Evolutionary conservation across 2,329 filamentous ascomycete genomes (phyloP), one percentile per base, ranked within the genome.

Genomic region (Trichoderma harzianum): DNA sequence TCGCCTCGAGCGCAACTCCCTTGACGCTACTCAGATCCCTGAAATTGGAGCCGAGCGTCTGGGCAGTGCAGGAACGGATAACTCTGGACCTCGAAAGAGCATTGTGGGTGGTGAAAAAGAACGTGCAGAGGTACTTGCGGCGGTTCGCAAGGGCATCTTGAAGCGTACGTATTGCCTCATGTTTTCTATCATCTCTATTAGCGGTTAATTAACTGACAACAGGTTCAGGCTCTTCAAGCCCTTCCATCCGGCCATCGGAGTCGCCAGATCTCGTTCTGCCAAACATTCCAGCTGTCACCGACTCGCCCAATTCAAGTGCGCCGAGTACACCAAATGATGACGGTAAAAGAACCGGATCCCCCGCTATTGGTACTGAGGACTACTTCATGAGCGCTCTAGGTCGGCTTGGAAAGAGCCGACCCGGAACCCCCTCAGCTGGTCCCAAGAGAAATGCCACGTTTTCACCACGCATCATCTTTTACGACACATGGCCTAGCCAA

Each of bases 401-500:
- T 58, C 90, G 93, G 67, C 89, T 96, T 76, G 91, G 91, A 12
- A 94, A 93, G 83, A 97, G 93, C 80, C 89, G 92, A 21, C 94
- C 94, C 18, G 89, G 87, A 72, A 97, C 94, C 5, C 94, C 94
- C 1, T 89, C 92, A 64, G 89, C 90, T 24, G 82, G 83, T n/a
- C 79, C 83, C 63, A 91, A 90, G 81, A 87, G 89, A 34, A 88
- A 86, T 75, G 88, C 90, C 1, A 92, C 89, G 0, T 99, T 98
- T 82, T 98, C 94, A 78, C 95, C 95, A 61, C 90, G 95, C 53
- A 94, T 98, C 66, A 90, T 97, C 74, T 98, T 98, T 80, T 91
- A 98, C 80, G 96, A 99, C 79, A 98, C 95, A 8, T 99, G 95
- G 94, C 94, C 95, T 3, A 93, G 92, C 78, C 92, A 93, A 77